Base-by-base conservation (phyloP, 495 filamentous ascomycete genomes). In the Tuber borchii region DNA sequence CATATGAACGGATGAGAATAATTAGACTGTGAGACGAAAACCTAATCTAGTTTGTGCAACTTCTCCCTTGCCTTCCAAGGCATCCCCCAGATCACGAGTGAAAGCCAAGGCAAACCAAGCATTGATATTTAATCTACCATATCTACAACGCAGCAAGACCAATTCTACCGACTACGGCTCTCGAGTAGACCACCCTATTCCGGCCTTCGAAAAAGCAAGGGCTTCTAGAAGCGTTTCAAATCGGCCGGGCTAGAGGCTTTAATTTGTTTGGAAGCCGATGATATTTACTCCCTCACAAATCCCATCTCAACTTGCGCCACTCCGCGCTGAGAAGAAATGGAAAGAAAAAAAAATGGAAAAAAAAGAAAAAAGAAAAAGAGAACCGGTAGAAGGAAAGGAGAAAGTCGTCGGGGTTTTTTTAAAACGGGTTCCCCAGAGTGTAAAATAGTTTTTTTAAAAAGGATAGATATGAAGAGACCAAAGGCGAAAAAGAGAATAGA, bases 191-290 rank as follows among this genome's bases (percentile, higher is more conserved):
- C 56, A 14, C 56, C 12, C 26, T 61, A 61, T 3, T 34, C n/a
- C 17, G 19, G 56, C 12, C 26, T 65, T 65, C 56, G 31, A 19
- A 34, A 12, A 16, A 61, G 3, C 56, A 65, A 65, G 56, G 26
- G 6, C 56, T 34, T 34, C 56, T 34, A 34, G 26, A 31, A 65
- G 17, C 14, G 12, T 34, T 65, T 65, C 26, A 65, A 34, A 34
- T 17, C 26, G 56, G 26, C 42, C 72, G 68, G 78, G 73, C 73
- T 65, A 45, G 76, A 71, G 75, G 77, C 70, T 81, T 81, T 81
- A 73, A 78, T 81, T 81, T 81, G 73, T 78, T 81, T 76, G 69
- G 79, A 78, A 81, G 78, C 51, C 76, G 78, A 73, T 79, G 73
- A 75, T 79, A 79, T 79, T 79, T 77, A 79, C 78, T 73, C 51